Evolutionary conservation across 2,329 filamentous ascomycete species (phyloP), one percentile per base, ranked within the genome.

Genomic region (Pleomassaria siparia): DNA sequence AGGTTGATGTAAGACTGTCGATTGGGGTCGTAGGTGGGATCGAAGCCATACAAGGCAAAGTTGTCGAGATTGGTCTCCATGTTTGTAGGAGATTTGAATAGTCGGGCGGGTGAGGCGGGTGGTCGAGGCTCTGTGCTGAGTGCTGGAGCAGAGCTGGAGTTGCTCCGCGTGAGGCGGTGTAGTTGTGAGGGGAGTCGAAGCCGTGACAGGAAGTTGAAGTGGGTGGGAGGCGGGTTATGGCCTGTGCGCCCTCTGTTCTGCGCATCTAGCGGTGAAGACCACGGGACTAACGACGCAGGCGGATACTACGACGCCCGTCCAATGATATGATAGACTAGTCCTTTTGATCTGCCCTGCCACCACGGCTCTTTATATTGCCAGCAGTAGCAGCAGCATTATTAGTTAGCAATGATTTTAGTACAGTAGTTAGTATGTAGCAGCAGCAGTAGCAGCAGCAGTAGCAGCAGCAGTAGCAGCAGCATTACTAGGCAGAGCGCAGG

Each of bases 11-110:
- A 62, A 20, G 56, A 50, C 47, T 62, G 62, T 47, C 63, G 60
- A 58, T 61, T 69, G 39, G 64, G 66, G 56, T 72, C 67, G 62
- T 64, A 72, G 40, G 56, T 57, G 25, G 65, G 56, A 54, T 69
- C 71, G 53, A 72, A 74, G 56, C 63, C 70, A 60, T 75, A 69
- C 44, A 72, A 60, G 56, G 58, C 62, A 55, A 74, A 72, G 51
- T 72, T 60, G 55, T 70, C 58, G 58, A 66, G 70, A 60, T 72
- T 68, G 62, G 73, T 67, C 56, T 76, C 74, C 74, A 77, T 77
- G 60, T 49, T 62, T 57, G 52, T 55, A 52, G 51, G 56, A 48
- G 42, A 57, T 54, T 3, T 18, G 60, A 58, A 46, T 65, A 68
- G 66, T 63, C 62, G 51, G 48, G 50, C 53, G 12, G 29, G 6